Evolutionary conservation across 768 basidiomycete genomes (phyloP).

Genomic region (Gloeostereum incarnatum): DNA sequence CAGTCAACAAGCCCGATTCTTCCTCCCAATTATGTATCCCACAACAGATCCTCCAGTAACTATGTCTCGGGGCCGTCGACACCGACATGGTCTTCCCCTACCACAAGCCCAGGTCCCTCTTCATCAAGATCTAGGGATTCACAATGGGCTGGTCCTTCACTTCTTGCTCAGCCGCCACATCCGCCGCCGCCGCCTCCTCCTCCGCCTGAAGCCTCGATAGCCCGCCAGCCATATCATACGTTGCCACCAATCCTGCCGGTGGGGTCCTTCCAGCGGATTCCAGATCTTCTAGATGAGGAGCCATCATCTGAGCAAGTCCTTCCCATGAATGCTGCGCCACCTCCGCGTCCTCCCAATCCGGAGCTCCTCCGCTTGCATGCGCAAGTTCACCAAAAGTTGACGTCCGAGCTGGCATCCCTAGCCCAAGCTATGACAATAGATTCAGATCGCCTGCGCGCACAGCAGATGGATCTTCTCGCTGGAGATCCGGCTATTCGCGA

Average conservation of each 20-base stretch:
- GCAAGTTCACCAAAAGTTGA: slow-evolving; percentile 67
- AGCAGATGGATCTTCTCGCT: slow-evolving; percentile 76
- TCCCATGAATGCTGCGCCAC: slow-evolving; percentile 28
- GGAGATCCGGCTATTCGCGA: slow-evolving; percentile 93
- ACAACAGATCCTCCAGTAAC: too few relatives aligned
- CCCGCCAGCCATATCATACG: slow-evolving; percentile 22
- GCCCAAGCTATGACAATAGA: slow-evolving; percentile 54
- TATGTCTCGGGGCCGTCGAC: too few relatives aligned
- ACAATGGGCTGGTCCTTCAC: slow-evolving; percentile 6
- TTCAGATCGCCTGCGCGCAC: slow-evolving; percentile 66
- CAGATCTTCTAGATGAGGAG: slow-evolving; percentile 64
- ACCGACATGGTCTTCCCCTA: slow-evolving; percentile 7
- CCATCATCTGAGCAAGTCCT: slow-evolving; percentile 14
- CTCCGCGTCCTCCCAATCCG: slow-evolving; percentile 84
- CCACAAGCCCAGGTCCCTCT: slow-evolving; percentile 5
- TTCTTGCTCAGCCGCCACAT: slow-evolving; percentile 5
- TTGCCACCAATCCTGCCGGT: too few relatives aligned
- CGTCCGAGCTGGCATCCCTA: slow-evolving; percentile 63
- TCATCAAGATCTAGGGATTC: too few relatives aligned
- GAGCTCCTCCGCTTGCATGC: slow-evolving; percentile 77
- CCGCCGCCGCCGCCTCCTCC: slow-evolving; percentile 11
- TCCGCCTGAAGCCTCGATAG: slow-evolving; percentile 9
- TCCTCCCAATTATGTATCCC: too few relatives aligned
- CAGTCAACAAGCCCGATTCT: too few relatives aligned
- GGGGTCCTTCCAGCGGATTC: too few relatives aligned